Percentiles rank a stretch among this genome's conserved stretches.
Evolutionary conservation across 2,329 filamentous ascomycete genomes (phyloP).

Genomic region (Penicillium decumbens): DNA sequence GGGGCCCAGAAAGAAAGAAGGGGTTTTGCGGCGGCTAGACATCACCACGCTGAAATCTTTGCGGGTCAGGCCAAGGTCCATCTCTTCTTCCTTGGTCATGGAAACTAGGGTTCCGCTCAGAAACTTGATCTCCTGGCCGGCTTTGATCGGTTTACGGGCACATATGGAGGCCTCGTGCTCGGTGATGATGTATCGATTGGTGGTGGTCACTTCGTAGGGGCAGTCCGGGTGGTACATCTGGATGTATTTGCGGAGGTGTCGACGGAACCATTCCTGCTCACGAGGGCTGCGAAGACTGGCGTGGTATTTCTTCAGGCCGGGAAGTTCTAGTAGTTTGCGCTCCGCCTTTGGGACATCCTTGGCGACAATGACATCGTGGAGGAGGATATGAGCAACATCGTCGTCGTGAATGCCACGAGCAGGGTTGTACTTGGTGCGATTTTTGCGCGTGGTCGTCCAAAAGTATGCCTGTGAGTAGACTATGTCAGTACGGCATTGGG

Average conservation of each 20-base stretch:
- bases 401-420: constrained; percentile 72
- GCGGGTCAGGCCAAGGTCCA: constrained; percentile 70
- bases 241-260: constrained; percentile 83
- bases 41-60: constrained; percentile 97
- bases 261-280: constrained; percentile 80
- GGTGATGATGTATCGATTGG: constrained; percentile 90
- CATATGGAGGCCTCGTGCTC: constrained; percentile 84
- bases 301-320: constrained; percentile 69
- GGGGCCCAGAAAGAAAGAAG: constrained; percentile 88
- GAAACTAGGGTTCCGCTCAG: constrained; percentile 85
- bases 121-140: constrained; percentile 84
- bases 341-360: constrained; percentile 70
- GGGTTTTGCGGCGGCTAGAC: constrained; percentile 83
- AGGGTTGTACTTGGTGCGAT: constrained; percentile 77
- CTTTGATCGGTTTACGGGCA: constrained; percentile 71
- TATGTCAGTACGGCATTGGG: constrained; percentile 13
- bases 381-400: constrained; percentile 56
- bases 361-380: constrained; percentile 64
- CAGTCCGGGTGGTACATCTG: constrained; percentile 91
- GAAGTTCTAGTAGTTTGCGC: constrained; percentile 64
- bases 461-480: constrained; percentile 68
- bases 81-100: constrained; percentile 88
- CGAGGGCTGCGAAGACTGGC: constrained; percentile 64
- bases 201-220: constrained; percentile 87
- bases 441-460: constrained; percentile 95